These are phyloP conservation scores for Styphnolobium japonicum DNA, from an alignment of 306 rosid species.

Conservation along the genomic window DNA sequence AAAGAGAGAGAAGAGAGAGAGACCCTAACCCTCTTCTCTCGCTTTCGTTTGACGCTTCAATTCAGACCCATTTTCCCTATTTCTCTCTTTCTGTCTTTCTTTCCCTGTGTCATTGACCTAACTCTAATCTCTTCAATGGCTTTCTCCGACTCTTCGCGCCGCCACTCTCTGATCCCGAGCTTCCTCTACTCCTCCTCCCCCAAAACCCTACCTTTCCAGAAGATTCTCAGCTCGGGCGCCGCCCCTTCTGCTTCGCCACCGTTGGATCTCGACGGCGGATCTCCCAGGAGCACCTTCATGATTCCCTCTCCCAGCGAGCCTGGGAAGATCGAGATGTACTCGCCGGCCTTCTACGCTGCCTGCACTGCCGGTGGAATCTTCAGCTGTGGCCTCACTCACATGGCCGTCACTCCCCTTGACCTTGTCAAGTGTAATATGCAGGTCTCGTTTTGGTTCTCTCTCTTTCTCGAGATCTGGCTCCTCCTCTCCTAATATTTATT, in stretches of 20 bases:
- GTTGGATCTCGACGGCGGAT: not conserved
- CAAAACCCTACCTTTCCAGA: constrained; percentile 56
- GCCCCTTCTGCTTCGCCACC: constrained; percentile 1
- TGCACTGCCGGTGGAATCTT: constrained; percentile 87
- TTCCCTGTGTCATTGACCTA: not conserved
- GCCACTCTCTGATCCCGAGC: constrained; percentile 63
- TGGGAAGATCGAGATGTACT: constrained; percentile 75
- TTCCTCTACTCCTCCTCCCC: constrained; percentile 56
- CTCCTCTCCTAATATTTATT: not conserved
- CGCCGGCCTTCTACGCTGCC: constrained; percentile 86
- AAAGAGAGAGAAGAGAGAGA: not conserved
- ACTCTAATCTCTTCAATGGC: constrained; percentile 50
- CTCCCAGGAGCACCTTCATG: constrained; percentile 31
- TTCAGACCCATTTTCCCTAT: not conserved
- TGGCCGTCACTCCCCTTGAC: constrained; percentile 94
- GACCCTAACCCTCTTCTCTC: not conserved
- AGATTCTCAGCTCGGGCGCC: constrained; percentile 39
- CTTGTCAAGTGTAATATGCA: constrained; percentile 98
- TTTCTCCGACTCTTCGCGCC: constrained; percentile 36
- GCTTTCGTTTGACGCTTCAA: constrained; percentile 30
- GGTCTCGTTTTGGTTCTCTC: constrained; percentile 40
- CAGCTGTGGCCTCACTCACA: constrained; percentile 94
- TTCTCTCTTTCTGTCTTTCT: too few species aligned
- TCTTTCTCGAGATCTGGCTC: constrained; percentile 27
- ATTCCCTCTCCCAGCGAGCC: constrained; percentile 68